Conservation (phyloP, 345 rosid genomes). For the Hibiscus mutabilis region DNA sequence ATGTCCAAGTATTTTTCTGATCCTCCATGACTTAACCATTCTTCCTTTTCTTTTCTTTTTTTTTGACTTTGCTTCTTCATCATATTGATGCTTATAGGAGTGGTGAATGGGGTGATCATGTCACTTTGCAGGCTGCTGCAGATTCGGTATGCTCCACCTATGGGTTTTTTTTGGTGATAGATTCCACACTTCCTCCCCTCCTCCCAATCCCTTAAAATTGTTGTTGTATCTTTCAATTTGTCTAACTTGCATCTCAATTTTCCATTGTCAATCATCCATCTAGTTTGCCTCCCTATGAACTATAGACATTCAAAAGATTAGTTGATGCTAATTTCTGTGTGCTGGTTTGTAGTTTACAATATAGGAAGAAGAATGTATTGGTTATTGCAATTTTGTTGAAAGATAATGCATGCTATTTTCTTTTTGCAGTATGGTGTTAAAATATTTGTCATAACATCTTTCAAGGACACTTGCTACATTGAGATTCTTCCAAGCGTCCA, state of each 20-base stretch:
- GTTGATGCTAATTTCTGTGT: not conserved
- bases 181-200: not conserved
- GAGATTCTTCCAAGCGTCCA: constrained; percentile 47
- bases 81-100: constrained; percentile 25
- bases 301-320: not conserved
- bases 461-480: constrained; percentile 64
- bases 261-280: not conserved
- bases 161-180: not conserved
- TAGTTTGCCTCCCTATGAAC: not conserved
- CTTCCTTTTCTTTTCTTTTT: not conserved
- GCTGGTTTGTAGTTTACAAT: not conserved
- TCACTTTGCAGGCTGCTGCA: constrained; percentile 71
- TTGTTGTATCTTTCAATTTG: not conserved
- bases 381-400: not conserved
- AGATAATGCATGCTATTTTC: constrained; percentile 12
- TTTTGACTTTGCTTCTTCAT: constrained; percentile 6
- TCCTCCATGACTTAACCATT: constrained; percentile 7
- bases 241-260: not conserved
- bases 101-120: constrained; percentile 80
- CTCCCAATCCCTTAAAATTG: not conserved
- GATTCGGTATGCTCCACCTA: constrained; percentile 35
- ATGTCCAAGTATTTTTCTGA: constrained; percentile 25
- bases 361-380: not conserved
- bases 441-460: constrained; percentile 61
- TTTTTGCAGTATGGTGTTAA: constrained; percentile 52